Conservation (phyloP, 352 stramenopile species). For the Pythium chondricola region DNA sequence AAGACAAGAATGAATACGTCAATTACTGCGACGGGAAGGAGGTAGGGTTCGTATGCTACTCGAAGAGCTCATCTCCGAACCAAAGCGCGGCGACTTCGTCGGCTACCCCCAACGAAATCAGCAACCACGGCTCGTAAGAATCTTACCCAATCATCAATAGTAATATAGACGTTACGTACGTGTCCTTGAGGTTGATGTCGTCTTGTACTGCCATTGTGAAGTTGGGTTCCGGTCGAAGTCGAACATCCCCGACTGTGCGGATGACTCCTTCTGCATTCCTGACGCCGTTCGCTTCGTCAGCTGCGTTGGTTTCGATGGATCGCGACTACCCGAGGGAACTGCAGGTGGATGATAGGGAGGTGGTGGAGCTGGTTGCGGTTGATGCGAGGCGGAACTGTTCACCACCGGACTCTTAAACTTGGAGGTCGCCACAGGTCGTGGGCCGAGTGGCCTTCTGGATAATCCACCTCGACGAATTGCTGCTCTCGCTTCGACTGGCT, state of each 20-base stretch:
- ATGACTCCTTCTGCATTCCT: constrained; percentile 6
- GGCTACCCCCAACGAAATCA: constrained; percentile 23
- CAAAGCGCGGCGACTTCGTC: constrained; percentile 41
- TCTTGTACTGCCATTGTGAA: constrained; percentile 55
- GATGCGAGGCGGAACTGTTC: too few species aligned
- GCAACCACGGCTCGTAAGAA: too few species aligned
- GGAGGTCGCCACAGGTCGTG: constrained; percentile 2
- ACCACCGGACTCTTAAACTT: constrained; percentile 20
- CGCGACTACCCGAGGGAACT: too few species aligned
- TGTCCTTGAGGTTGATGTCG: constrained; percentile 33
- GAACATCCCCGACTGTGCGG: constrained; percentile 12
- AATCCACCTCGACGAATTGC: constrained; percentile 4
- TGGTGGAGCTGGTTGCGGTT: too few species aligned
- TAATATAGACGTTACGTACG: constrained; percentile 25
- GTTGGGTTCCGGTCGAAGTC: constrained; percentile 55
- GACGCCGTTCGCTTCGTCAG: constrained; percentile 9
- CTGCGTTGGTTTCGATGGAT: too few species aligned
- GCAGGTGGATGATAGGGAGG: constrained; percentile 4
- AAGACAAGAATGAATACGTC: too few species aligned
- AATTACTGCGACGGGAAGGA: too few species aligned
- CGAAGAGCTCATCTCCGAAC: constrained; percentile 28
- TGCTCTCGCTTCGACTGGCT: constrained; percentile 12
- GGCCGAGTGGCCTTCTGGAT: constrained; percentile 8
- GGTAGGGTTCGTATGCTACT: too few species aligned
- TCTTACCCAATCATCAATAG: neutral